Evolutionary conservation across 2,329 filamentous ascomycete genomes (phyloP).

Genomic region (Aspergillus vadensis): DNA sequence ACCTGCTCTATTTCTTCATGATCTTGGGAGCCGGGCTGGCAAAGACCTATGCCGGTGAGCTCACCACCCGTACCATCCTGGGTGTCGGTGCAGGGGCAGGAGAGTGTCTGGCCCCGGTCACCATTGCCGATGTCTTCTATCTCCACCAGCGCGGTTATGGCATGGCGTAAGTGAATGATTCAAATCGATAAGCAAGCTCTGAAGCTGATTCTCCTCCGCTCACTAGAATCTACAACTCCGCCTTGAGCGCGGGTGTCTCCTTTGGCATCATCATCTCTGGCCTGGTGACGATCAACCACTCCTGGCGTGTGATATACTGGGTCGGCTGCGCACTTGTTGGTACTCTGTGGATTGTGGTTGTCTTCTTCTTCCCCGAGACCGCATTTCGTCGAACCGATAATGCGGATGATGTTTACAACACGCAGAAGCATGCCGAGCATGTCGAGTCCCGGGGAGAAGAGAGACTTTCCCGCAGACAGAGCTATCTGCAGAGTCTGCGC

Average conservation of each 20-base stretch:
- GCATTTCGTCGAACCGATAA: neutral
- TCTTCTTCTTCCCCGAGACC: constrained; percentile 11
- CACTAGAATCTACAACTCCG: constrained; percentile 17
- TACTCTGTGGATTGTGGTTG: neutral
- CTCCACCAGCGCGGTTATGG: constrained; percentile 51
- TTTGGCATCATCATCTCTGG: constrained; percentile 36
- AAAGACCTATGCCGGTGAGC: constrained; percentile 26
- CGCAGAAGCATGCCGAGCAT: neutral
- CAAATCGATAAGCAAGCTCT: constrained; percentile 39
- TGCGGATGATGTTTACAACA: neutral
- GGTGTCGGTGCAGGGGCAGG: constrained; percentile 58
- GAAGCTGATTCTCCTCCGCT: constrained; percentile 36
- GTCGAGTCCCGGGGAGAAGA: neutral
- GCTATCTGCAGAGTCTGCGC: neutral
- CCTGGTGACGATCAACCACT: constrained; percentile 33
- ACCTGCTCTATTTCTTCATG: constrained; percentile 29
- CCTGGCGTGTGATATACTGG: constrained; percentile 37
- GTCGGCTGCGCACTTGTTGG: neutral
- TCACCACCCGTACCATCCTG: constrained; percentile 54
- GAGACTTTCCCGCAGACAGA: neutral
- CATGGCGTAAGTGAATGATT: neutral
- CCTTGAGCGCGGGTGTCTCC: constrained; percentile 25
- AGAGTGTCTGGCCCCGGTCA: constrained; percentile 53
- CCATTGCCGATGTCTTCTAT: constrained; percentile 60
- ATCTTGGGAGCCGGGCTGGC: constrained; percentile 41